These are phyloP conservation scores for Leucocoprinus leucothites DNA, from an alignment of 768 basidiomycete genomes.

Conservation along the genomic window DNA sequence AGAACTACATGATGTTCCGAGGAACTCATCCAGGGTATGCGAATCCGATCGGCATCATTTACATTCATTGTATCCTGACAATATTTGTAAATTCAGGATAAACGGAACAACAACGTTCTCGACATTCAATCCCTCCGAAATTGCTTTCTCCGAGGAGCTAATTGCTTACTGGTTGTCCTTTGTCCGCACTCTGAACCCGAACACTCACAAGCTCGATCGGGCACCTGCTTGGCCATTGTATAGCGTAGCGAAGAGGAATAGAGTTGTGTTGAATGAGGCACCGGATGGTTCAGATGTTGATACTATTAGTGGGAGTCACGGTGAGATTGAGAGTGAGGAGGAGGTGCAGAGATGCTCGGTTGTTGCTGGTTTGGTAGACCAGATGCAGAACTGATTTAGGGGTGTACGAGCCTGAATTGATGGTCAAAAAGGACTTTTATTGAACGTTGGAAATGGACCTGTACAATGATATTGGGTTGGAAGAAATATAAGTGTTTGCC, in stretches of 20 bases:
- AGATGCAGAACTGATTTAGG: conserved; percentile 30
- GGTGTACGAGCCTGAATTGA: too few relatives aligned
- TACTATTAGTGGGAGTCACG: conserved; percentile 34
- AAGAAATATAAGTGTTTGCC: too few relatives aligned
- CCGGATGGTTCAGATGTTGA: conserved; percentile 22
- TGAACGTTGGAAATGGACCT: too few relatives aligned
- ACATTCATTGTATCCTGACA: neutral
- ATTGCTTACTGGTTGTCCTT: conserved; percentile 69
- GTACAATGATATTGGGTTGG: too few relatives aligned
- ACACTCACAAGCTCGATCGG: conserved; percentile 47
- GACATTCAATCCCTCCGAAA: conserved; percentile 40
- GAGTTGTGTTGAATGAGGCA: conserved; percentile 46
- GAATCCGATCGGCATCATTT: neutral
- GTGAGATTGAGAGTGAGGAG: conserved; percentile 33
- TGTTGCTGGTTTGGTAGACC: conserved; percentile 27
- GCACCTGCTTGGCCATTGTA: conserved; percentile 51
- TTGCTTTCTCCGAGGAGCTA: conserved; percentile 53
- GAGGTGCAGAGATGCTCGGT: conserved; percentile 39
- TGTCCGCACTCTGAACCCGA: conserved; percentile 54
- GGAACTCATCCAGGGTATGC: conserved; percentile 57
- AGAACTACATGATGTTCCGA: conserved; percentile 69
- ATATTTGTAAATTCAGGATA: conserved; percentile 24
- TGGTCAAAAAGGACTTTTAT: too few relatives aligned
- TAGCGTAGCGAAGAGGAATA: conserved; percentile 21
- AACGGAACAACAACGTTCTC: conserved; percentile 55